Evolutionary conservation across 495 filamentous ascomycete genomes (phyloP).

Genomic region (Evansstolkia leycettana): DNA sequence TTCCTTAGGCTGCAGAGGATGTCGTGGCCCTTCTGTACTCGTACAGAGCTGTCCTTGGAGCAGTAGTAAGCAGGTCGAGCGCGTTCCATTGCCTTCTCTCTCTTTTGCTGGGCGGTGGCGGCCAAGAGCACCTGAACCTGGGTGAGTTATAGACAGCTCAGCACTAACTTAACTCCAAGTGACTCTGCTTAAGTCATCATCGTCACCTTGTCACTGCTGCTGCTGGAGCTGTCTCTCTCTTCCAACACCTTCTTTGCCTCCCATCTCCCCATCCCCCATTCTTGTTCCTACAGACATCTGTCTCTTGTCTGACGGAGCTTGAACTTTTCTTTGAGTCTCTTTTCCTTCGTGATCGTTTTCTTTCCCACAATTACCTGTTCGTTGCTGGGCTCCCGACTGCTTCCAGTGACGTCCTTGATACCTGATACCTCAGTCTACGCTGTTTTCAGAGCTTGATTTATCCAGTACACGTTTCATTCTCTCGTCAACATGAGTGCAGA

Average conservation of each 20-base stretch:
- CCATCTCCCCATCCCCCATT: slow-evolving; percentile 7
- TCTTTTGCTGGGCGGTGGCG: slow-evolving; percentile 25
- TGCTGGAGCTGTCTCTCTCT: slow-evolving; percentile 21
- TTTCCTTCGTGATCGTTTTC: not conserved
- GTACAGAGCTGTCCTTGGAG: too few species aligned
- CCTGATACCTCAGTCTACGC: slow-evolving; percentile 4
- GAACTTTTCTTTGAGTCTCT: not conserved
- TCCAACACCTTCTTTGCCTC: slow-evolving; percentile 8
- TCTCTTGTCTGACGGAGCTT: slow-evolving; percentile 14
- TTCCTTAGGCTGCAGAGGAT: not conserved
- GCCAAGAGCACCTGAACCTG: slow-evolving; percentile 3
- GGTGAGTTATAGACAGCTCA: too few species aligned
- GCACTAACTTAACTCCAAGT: not conserved
- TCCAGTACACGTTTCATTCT: slow-evolving; percentile 1
- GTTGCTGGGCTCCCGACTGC: not conserved
- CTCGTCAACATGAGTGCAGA: slow-evolving; percentile 49
- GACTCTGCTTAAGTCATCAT: slow-evolving; percentile 32
- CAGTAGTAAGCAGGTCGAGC: too few species aligned
- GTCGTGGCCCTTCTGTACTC: not conserved
- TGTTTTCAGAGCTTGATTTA: slow-evolving; percentile 8
- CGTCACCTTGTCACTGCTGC: slow-evolving; percentile 33
- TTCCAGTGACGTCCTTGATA: slow-evolving; percentile 1
- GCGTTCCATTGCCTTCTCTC: slow-evolving; percentile 27
- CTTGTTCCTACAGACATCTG: slow-evolving; percentile 11
- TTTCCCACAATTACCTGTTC: not conserved